phyloP scores from a whole-genome alignment of 1,284 basidiomycete species.

The Rhodotorula sp. region DNA sequence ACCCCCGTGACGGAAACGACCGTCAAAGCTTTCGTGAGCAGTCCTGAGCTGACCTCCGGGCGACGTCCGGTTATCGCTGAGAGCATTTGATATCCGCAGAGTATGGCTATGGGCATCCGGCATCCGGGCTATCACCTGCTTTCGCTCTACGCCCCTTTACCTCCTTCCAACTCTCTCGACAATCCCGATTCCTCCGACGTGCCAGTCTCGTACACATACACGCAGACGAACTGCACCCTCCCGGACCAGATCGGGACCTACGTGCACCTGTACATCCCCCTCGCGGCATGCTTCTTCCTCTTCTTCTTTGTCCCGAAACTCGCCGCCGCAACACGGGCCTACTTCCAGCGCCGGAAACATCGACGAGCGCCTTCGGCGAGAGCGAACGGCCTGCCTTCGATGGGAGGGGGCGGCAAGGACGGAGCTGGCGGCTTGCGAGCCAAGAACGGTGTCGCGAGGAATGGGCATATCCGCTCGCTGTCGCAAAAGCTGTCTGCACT shows the following conservation, averaged over 20 bases:
- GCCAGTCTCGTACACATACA: slow-evolving; percentile 47
- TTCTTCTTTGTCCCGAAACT: slow-evolving; percentile 32
- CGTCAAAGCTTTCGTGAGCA: slow-evolving; percentile 36
- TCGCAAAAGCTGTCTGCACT: neutral
- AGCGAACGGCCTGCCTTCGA: slow-evolving; percentile 31
- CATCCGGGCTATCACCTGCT: slow-evolving; percentile 81
- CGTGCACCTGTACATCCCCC: slow-evolving; percentile 59
- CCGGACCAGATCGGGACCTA: slow-evolving; percentile 68
- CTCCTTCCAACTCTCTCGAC: slow-evolving; percentile 53
- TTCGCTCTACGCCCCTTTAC: slow-evolving; percentile 55
- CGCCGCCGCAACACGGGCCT: neutral
- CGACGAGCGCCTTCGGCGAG: slow-evolving; percentile 19
- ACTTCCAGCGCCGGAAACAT: neutral
- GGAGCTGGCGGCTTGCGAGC: neutral
- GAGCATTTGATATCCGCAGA: slow-evolving; percentile 53
- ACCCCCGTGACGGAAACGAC: slow-evolving; percentile 30
- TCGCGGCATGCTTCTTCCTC: slow-evolving; percentile 48
- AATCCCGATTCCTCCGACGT: slow-evolving; percentile 41
- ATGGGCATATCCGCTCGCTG: neutral
- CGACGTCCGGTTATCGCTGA: slow-evolving; percentile 49
- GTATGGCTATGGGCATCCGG: slow-evolving; percentile 71
- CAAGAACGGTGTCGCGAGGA: neutral
- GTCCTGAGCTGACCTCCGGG: neutral
- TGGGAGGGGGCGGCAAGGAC: neutral
- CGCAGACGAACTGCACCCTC: slow-evolving; percentile 60